Evolutionary conservation across 352 stramenopile species (phyloP).

Genomic region (Phytophthora melonis): DNA sequence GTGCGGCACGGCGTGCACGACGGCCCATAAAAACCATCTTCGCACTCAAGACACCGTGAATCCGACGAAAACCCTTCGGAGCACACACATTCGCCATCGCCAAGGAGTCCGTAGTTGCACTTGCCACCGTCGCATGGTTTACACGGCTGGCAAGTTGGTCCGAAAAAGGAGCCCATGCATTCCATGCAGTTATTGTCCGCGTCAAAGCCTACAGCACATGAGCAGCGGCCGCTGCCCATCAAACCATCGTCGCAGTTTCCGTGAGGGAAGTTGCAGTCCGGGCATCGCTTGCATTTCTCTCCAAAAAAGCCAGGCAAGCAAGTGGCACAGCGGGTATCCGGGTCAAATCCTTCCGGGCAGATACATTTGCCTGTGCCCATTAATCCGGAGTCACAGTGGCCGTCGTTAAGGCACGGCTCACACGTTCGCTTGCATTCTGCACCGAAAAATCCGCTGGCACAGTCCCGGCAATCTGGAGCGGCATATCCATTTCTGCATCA

Average conservation of each 20-base stretch:
- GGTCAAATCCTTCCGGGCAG: slow-evolving; percentile 80
- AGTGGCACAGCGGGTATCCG: slow-evolving; percentile 72
- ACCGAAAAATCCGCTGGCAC: slow-evolving; percentile 67
- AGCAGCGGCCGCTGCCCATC: slow-evolving; percentile 80
- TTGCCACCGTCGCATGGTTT: slow-evolving; percentile 81
- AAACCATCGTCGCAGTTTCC: slow-evolving; percentile 88
- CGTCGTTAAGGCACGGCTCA: slow-evolving; percentile 80
- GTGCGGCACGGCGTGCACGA: slow-evolving; percentile 82
- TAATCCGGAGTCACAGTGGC: slow-evolving; percentile 73
- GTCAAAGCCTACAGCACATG: slow-evolving; percentile 88
- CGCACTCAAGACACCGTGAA: slow-evolving; percentile 80
- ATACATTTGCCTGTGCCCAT: slow-evolving; percentile 72
- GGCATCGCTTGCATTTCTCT: slow-evolving; percentile 73
- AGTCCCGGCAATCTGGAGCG: slow-evolving; percentile 78
- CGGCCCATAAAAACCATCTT: slow-evolving; percentile 74
- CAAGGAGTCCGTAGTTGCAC: slow-evolving; percentile 83
- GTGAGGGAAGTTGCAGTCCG: slow-evolving; percentile 86
- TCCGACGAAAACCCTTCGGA: slow-evolving; percentile 78
- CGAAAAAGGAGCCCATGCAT: slow-evolving; percentile 88
- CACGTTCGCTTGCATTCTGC: slow-evolving; percentile 59
- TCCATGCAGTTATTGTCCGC: slow-evolving; percentile 77
- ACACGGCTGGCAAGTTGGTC: slow-evolving; percentile 73
- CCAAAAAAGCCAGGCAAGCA: slow-evolving; percentile 85
- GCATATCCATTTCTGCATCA: slow-evolving; percentile 57
- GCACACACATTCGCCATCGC: slow-evolving; percentile 86